A percentile compares a stretch with the other conserved stretches of the same genome.
phyloP scores from a whole-genome alignment of 2,329 filamentous ascomycete species.

The Truncatella angustata region DNA sequence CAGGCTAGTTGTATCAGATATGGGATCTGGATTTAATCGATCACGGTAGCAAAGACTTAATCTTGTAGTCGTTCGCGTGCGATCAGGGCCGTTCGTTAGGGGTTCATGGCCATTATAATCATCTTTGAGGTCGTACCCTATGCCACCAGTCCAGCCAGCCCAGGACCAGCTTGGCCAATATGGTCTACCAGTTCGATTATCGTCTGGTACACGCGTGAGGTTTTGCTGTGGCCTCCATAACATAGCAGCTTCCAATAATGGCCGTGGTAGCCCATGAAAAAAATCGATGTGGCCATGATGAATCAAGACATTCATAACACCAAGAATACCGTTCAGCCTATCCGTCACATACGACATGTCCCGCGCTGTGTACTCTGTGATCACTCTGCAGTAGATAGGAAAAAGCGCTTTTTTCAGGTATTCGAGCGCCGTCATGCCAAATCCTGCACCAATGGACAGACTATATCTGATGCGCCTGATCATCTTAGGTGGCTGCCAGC shows the following conservation, averaged over 20 bases:
- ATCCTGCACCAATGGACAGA: background rate
- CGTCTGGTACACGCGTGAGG: background rate
- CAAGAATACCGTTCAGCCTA: constrained; percentile 3
- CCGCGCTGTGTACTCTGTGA: constrained; percentile 10
- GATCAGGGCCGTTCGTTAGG: background rate
- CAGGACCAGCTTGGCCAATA: background rate
- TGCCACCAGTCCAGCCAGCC: background rate
- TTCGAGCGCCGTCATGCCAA: background rate
- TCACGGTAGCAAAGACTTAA: background rate
- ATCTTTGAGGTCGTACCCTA: background rate
- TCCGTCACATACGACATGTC: constrained; percentile 8
- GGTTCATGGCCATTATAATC: background rate
- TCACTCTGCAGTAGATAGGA: constrained; percentile 3
- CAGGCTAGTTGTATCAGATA: background rate
- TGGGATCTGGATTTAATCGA: background rate
- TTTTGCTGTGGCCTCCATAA: background rate
- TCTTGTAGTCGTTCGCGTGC: background rate
- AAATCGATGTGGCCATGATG: background rate
- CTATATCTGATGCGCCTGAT: background rate
- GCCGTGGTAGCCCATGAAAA: background rate
- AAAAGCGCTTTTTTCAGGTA: background rate
- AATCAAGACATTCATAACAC: background rate
- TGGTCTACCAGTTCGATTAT: background rate
- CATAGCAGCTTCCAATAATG: background rate
- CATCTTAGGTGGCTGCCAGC: constrained; percentile 8